Evolutionary conservation across 1,139 yeast genomes (phyloP), one percentile per base, ranked within the genome.

Genomic region (Nakaseomyces kungkrabaensis): DNA sequence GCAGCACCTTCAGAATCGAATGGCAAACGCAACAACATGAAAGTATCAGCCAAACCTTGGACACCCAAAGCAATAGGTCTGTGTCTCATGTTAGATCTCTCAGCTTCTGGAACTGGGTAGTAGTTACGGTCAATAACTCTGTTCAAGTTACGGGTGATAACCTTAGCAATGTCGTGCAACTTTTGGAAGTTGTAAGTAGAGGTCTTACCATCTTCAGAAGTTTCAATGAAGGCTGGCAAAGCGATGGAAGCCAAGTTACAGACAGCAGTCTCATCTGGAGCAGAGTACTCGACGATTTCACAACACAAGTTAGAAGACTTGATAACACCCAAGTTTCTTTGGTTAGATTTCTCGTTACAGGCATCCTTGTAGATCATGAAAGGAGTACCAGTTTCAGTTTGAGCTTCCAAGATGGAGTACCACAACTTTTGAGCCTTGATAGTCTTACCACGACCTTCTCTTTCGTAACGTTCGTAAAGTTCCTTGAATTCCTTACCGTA

Each of bases 381-480:
- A 32, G 96, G 96, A 60, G 87, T 85, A 61, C 96, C 96, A 33
- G 96, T 87, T 72, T 87, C 96, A 45, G 90, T 85, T 71, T 87
- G 96, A 27, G 95, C 83, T 66, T 86, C 95, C 55, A 87, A 73
- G 54, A 87, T 85, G 47, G 89, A 81, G 59, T 82, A 78, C 96
- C 96, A 87, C 54, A 87, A 75, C 69, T 84, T 85, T 70, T 86
- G 95, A 13, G 96, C 96, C 68, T 83, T 83, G 60, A 87, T 56
- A 26, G 70, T 58, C 48, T 52, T 55, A 56, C 61, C 61, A 48
- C 59, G 57, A 27, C 61, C 61, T 51, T 58, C 61, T 46, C 62
- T 48, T 70, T 85, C 96, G 65, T 87, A 88, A 59, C 70, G 72
- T 58, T 78, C 79, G 68, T 85, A 87, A 44, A 87, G 74, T 34